These are phyloP conservation scores for Erythrophleum ivorense DNA, from an alignment of 331 rosid species.

Conservation along the genomic window DNA sequence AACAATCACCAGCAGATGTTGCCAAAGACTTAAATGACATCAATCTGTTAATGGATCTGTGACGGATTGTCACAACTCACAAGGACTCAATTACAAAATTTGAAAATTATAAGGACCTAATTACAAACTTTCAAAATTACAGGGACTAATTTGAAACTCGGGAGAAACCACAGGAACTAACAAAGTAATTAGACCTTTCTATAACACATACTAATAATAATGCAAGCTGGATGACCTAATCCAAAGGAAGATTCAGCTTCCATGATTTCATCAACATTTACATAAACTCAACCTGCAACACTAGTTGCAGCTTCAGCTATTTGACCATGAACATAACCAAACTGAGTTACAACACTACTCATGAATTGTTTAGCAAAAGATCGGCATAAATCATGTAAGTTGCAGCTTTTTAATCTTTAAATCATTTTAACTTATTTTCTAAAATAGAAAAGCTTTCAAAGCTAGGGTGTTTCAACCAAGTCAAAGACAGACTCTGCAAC, in stretches of 20 bases:
- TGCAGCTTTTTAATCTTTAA: conserved; percentile 3
- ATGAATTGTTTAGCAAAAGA: neutral
- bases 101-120: neutral
- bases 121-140: neutral
- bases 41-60: neutral
- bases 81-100: conserved; percentile 3
- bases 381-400: neutral
- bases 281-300: conserved; percentile 22
- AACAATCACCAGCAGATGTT: neutral
- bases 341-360: neutral
- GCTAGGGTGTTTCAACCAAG: conserved; percentile 25
- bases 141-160: neutral
- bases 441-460: neutral
- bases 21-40: neutral
- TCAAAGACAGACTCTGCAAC: conserved; percentile 5
- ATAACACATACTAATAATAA: neutral
- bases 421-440: conserved; percentile 13
- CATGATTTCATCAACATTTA: neutral
- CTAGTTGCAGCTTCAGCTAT: conserved; percentile 4
- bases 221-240: neutral
- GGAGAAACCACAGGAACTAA: neutral
- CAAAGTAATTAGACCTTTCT: neutral
- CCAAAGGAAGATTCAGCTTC: neutral
- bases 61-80: neutral
- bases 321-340: neutral